These are phyloP conservation scores for Russula dissimulans DNA, from an alignment of 768 basidiomycete species.

Conservation along the genomic window DNA sequence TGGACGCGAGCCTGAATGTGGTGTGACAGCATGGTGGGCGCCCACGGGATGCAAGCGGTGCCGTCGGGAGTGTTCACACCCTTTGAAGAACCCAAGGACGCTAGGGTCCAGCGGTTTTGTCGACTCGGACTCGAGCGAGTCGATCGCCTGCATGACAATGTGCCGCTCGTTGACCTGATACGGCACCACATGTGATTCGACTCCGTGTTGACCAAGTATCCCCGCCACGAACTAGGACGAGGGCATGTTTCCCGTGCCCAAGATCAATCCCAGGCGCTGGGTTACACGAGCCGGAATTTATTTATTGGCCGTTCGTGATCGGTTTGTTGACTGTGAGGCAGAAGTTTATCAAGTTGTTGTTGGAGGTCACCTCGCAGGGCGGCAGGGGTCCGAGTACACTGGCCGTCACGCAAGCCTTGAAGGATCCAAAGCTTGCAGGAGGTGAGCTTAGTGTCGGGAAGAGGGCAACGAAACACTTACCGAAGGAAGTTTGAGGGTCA, in stretches of 20 bases:
- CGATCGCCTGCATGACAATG: slow-evolving; percentile 47
- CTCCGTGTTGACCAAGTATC: slow-evolving; percentile 45
- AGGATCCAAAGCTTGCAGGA: slow-evolving; percentile 30
- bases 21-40: slow-evolving; percentile 34
- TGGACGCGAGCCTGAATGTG: slow-evolving; percentile 32
- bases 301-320: slow-evolving; percentile 50
- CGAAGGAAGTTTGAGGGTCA: slow-evolving; percentile 39
- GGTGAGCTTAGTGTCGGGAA: background rate
- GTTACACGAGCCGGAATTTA: slow-evolving; percentile 47
- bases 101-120: slow-evolving; percentile 42
- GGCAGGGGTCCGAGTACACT: slow-evolving; percentile 29
- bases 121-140: slow-evolving; percentile 32
- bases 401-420: slow-evolving; percentile 47
- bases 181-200: slow-evolving; percentile 46
- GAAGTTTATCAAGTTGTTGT: slow-evolving; percentile 69
- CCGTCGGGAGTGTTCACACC: slow-evolving; percentile 41
- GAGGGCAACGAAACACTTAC: slow-evolving; percentile 17
- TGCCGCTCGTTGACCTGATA: slow-evolving; percentile 42
- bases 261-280: slow-evolving; percentile 48
- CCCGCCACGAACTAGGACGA: slow-evolving; percentile 46
- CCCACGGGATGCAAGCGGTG: slow-evolving; percentile 30
- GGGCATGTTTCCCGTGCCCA: slow-evolving; percentile 42
- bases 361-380: slow-evolving; percentile 52
- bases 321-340: slow-evolving; percentile 42
- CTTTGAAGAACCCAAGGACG: slow-evolving; percentile 49